These are phyloP conservation scores for Cavenderia fasciculata DNA, from an alignment of 78 protist species.

Conservation along the genomic window DNA sequence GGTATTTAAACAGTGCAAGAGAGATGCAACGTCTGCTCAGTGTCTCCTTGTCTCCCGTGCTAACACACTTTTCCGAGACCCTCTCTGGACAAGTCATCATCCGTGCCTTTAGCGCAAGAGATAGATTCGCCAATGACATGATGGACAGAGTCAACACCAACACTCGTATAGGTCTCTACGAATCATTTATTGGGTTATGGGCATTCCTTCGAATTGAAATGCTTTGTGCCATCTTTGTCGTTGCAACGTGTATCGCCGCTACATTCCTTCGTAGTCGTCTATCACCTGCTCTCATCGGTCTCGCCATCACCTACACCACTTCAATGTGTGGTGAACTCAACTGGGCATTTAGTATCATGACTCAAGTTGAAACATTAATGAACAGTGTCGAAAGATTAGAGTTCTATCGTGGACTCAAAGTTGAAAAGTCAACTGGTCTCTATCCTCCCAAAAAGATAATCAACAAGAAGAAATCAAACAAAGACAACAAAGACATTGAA, in stretches of 20 bases:
- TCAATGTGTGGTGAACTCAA: conserved; percentile 35
- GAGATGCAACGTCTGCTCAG: conserved; percentile 88
- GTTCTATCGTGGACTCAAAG: conserved; percentile 17
- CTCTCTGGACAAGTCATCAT: conserved; percentile 42
- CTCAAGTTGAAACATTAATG: conserved; percentile 83
- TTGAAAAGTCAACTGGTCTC: conserved; percentile 22
- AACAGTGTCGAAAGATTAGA: conserved; percentile 86
- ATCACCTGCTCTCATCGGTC: conserved; percentile 49
- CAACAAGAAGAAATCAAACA: too few relatives aligned
- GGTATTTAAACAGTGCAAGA: conserved; percentile 20
- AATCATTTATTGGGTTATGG: not conserved
- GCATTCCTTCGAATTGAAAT: conserved; percentile 81
- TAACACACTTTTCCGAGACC: conserved; percentile 82
- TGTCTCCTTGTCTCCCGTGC: conserved; percentile 85
- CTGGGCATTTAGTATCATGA: conserved; percentile 6
- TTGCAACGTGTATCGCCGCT: not conserved
- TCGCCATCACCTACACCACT: conserved; percentile 72
- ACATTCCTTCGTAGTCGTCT: conserved; percentile 33
- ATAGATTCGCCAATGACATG: not conserved
- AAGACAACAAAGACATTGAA: not conserved
- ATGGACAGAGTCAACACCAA: not conserved
- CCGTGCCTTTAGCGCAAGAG: not conserved
- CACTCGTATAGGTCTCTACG: not conserved
- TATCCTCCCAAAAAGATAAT: too few relatives aligned
- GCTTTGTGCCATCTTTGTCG: conserved; percentile 81